Evolutionary conservation across 1,284 basidiomycete genomes (phyloP).

Genomic region (Pseudozyma sp.): DNA sequence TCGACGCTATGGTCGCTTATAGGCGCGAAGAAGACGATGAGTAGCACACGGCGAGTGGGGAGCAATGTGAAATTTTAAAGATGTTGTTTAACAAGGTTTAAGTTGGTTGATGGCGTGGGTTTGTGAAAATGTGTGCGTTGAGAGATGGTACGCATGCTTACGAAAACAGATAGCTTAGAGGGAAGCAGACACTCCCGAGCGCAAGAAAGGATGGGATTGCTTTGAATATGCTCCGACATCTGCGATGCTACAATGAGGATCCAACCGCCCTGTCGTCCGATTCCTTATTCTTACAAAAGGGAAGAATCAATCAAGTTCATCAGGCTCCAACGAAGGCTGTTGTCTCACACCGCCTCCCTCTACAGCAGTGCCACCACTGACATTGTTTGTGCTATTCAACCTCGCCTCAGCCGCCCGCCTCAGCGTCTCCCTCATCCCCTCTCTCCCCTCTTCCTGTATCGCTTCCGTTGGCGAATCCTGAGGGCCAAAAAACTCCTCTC

Average conservation of each 20-base stretch:
- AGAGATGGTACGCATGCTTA: too few relatives aligned
- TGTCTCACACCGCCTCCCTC: not conserved
- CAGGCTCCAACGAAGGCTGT: constrained; percentile 30
- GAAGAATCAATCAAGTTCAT: constrained; percentile 39
- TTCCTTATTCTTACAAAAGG: too few relatives aligned
- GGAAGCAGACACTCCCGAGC: too few relatives aligned
- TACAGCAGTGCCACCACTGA: not conserved
- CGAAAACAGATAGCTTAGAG: too few relatives aligned
- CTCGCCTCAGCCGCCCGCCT: constrained; percentile 32
- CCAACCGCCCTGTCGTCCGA: too few relatives aligned
- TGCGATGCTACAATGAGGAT: too few relatives aligned
- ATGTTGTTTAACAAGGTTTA: not conserved
- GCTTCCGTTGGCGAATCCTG: not conserved
- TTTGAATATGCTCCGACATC: too few relatives aligned
- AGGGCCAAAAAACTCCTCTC: constrained; percentile 22
- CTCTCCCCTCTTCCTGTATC: constrained; percentile 1
- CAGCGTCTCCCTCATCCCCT: constrained; percentile 30
- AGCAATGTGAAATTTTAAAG: too few relatives aligned
- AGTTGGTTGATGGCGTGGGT: too few relatives aligned
- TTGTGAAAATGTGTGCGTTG: too few relatives aligned
- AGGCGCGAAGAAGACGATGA: constrained; percentile 68
- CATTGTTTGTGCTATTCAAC: not conserved
- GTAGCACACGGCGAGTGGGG: not conserved
- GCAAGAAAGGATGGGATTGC: too few relatives aligned
- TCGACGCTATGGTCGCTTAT: constrained; percentile 71